phyloP scores from a whole-genome alignment of 208 protist genomes.

The Trypanosoma brucei region DNA sequence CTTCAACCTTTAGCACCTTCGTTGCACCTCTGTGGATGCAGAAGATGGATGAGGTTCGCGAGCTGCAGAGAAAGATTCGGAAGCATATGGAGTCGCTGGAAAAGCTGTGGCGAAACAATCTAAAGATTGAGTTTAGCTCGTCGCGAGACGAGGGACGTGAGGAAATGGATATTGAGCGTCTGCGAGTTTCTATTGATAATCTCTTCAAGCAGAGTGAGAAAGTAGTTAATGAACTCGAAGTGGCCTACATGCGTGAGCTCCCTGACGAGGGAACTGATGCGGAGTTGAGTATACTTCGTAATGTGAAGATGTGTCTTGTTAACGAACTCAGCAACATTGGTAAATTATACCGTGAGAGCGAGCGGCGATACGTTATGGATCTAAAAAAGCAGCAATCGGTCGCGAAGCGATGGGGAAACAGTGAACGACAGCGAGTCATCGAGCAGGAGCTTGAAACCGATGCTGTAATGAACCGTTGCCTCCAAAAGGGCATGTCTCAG shows the following conservation, averaged over 20 bases:
- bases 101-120: constrained; percentile 68
- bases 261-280: constrained; percentile 82
- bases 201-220: constrained; percentile 85
- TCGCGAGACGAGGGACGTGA: constrained; percentile 73
- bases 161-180: constrained; percentile 72
- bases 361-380: constrained; percentile 89
- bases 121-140: constrained; percentile 89
- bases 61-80: constrained; percentile 56
- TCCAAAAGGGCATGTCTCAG: constrained; percentile 90
- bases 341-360: constrained; percentile 87
- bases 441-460: constrained; percentile 87
- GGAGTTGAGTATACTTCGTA: constrained; percentile 85
- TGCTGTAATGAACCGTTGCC: constrained; percentile 85
- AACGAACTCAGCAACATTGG: constrained; percentile 85
- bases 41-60: constrained; percentile 79
- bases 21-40: constrained; percentile 79
- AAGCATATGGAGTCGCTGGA: constrained; percentile 73
- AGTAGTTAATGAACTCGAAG: constrained; percentile 66
- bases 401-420: constrained; percentile 73
- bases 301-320: constrained; percentile 91
- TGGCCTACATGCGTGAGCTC: constrained; percentile 64
- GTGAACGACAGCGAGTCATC: constrained; percentile 73
- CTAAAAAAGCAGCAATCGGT: constrained; percentile 89
- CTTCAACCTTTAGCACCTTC: constrained; percentile 33
- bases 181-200: constrained; percentile 76